Conservation (phyloP, 768 basidiomycete species). For the Leccinum rimulosum region DNA sequence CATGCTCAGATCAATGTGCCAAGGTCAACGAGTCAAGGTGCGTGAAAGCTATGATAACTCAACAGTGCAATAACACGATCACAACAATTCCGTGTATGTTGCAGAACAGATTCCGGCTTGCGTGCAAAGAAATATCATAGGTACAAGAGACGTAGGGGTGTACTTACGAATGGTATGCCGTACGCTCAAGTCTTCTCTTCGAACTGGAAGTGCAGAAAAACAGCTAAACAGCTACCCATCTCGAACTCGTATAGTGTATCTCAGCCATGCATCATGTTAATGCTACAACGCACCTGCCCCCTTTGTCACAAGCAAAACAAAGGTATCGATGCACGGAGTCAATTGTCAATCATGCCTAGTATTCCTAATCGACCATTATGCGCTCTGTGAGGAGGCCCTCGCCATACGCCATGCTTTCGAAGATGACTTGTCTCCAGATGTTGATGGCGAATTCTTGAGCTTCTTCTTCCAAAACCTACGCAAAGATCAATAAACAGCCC, state of each 20-base stretch:
- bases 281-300: slow-evolving; percentile 66
- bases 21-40: slow-evolving; percentile 20
- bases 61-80: slow-evolving; percentile 13
- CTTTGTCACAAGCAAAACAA: slow-evolving; percentile 28
- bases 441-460: slow-evolving; percentile 72
- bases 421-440: slow-evolving; percentile 91
- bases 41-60: slow-evolving; percentile 22
- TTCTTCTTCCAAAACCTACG: slow-evolving; percentile 90
- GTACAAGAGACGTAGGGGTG: slow-evolving; percentile 45
- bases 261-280: slow-evolving; percentile 39
- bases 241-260: slow-evolving; percentile 40
- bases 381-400: slow-evolving; percentile 86
- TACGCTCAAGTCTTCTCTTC: slow-evolving; percentile 21
- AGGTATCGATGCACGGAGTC: slow-evolving; percentile 24
- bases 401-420: slow-evolving; percentile 91
- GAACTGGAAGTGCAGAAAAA: slow-evolving; percentile 16
- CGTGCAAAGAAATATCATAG: slow-evolving; percentile 37
- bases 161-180: slow-evolving; percentile 50
- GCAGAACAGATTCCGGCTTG: slow-evolving; percentile 9
- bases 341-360: slow-evolving; percentile 7
- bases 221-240: slow-evolving; percentile 20
- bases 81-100: slow-evolving; percentile 1
- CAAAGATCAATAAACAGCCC: slow-evolving; percentile 1
- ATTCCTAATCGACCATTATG: slow-evolving; percentile 68
- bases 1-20: slow-evolving; percentile 23